Conservation (phyloP, 805 yeast genomes). For the Ogataea philodendri region DNA sequence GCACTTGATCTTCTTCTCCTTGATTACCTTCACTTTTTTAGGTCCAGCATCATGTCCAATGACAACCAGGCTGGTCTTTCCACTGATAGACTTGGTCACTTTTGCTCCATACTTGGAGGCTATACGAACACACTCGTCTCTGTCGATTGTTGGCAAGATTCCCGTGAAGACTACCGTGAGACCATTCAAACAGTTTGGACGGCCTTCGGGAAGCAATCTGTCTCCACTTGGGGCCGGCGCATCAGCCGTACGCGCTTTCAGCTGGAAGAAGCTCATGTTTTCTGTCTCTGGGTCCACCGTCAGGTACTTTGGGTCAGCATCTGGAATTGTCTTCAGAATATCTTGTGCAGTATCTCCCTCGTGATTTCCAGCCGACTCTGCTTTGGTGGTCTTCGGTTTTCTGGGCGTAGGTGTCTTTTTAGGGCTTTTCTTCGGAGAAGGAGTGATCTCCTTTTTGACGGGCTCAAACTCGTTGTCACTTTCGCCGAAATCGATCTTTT, state of each 20-base stretch:
- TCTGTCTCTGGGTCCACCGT: constrained; percentile 43
- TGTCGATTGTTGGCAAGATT: constrained; percentile 70
- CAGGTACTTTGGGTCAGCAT: constrained; percentile 55
- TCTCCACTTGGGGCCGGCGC: constrained; percentile 35
- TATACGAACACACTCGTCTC: constrained; percentile 69
- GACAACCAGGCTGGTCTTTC: constrained; percentile 84
- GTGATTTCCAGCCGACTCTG: background rate
- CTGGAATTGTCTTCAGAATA: constrained; percentile 63
- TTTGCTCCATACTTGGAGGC: constrained; percentile 90
- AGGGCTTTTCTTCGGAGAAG: constrained; percentile 8
- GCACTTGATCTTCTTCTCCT: constrained; percentile 69
- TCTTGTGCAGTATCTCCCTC: constrained; percentile 46
- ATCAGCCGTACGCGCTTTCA: constrained; percentile 45
- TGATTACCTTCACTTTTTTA: constrained; percentile 81
- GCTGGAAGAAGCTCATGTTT: constrained; percentile 52
- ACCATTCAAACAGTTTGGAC: constrained; percentile 83
- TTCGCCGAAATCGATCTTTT: constrained; percentile 4
- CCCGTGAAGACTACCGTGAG: constrained; percentile 94
- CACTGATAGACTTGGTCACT: constrained; percentile 81
- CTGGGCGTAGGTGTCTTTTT: constrained; percentile 6
- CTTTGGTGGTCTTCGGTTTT: constrained; percentile 2
- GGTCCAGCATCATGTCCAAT: constrained; percentile 97
- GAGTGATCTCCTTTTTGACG: background rate
- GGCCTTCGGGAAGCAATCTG: constrained; percentile 71
- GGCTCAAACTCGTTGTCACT: constrained; percentile 7